phyloP scores from a whole-genome alignment of 139 green algal genomes.

The Auxenochlorella pyrenoidosa region DNA sequence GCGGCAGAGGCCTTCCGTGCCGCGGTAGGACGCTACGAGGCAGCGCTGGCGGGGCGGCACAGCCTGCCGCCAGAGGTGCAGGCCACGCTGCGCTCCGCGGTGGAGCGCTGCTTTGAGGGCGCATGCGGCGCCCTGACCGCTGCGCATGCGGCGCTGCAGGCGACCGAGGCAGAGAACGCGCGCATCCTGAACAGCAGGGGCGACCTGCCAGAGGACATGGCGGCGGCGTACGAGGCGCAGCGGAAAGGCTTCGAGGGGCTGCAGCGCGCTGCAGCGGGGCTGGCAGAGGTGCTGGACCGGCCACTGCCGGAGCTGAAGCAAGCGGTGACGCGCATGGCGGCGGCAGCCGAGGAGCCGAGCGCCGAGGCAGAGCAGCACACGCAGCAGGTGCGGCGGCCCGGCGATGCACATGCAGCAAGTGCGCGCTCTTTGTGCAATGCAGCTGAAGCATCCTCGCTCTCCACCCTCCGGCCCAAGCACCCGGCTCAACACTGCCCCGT shows the following conservation, averaged over 20 bases:
- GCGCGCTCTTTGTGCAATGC: too few relatives aligned
- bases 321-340: constrained; percentile 63
- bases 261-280: constrained; percentile 54
- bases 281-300: constrained; percentile 78
- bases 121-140: constrained; percentile 57
- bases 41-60: constrained; percentile 37
- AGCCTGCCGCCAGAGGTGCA: constrained; percentile 31
- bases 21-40: constrained; percentile 47
- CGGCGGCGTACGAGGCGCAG: constrained; percentile 73
- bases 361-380: background rate
- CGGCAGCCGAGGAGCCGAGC: background rate
- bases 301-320: constrained; percentile 70
- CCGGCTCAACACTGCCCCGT: background rate
- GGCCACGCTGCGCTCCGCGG: background rate
- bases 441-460: too few relatives aligned
- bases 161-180: constrained; percentile 54
- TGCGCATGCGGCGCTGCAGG: constrained; percentile 67
- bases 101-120: constrained; percentile 57
- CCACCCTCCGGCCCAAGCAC: background rate
- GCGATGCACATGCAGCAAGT: background rate
- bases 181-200: constrained; percentile 58
- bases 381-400: background rate
- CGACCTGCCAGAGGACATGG: constrained; percentile 83
- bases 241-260: constrained; percentile 76
- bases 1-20: constrained; percentile 32